These are phyloP conservation scores for Platismatia glauca DNA, from an alignment of 495 filamentous ascomycete species.

Conservation along the genomic window DNA sequence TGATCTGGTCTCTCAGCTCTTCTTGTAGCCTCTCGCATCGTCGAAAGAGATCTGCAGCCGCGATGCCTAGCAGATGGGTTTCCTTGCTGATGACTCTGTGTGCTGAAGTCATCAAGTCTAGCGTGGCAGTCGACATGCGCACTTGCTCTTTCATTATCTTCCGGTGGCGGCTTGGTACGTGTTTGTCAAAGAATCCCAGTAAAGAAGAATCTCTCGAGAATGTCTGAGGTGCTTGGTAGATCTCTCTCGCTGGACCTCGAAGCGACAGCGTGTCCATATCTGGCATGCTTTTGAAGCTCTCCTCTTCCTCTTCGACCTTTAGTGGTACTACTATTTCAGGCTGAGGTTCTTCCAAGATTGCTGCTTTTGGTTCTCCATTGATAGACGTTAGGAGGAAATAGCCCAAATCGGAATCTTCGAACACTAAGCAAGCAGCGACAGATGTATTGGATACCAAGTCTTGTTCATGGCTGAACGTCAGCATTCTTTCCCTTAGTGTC, in stretches of 20 bases:
- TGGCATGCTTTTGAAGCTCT: slow-evolving; percentile 26
- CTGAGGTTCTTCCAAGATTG: slow-evolving; percentile 43
- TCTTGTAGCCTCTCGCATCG: slow-evolving; percentile 62
- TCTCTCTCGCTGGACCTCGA: slow-evolving; percentile 7
- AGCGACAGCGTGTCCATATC: slow-evolving; percentile 45
- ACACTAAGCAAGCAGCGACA: slow-evolving; percentile 52
- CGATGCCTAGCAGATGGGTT: slow-evolving; percentile 60
- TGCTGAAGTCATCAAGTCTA: slow-evolving; percentile 65
- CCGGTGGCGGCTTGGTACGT: slow-evolving; percentile 51
- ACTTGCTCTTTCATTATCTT: slow-evolving; percentile 59
- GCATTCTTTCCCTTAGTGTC: slow-evolving; percentile 50
- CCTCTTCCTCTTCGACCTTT: slow-evolving; percentile 22
- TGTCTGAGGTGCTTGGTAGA: slow-evolving; percentile 57
- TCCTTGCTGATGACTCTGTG: slow-evolving; percentile 68
- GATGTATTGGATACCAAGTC: slow-evolving; percentile 30
- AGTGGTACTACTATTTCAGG: slow-evolving; percentile 29
- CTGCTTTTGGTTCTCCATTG: slow-evolving; percentile 51
- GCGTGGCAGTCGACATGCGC: slow-evolving; percentile 62
- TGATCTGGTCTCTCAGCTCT: slow-evolving; percentile 65
- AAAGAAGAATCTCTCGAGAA: slow-evolving; percentile 52
- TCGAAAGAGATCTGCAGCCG: slow-evolving; percentile 74
- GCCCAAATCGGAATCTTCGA: slow-evolving; percentile 66
- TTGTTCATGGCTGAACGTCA: slow-evolving; percentile 45
- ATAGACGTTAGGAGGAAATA: slow-evolving; percentile 70
- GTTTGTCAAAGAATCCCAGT: slow-evolving; percentile 50